Evolutionary conservation across 1,284 basidiomycete genomes (phyloP).

Genomic region (Rhodotorula sp.): DNA sequence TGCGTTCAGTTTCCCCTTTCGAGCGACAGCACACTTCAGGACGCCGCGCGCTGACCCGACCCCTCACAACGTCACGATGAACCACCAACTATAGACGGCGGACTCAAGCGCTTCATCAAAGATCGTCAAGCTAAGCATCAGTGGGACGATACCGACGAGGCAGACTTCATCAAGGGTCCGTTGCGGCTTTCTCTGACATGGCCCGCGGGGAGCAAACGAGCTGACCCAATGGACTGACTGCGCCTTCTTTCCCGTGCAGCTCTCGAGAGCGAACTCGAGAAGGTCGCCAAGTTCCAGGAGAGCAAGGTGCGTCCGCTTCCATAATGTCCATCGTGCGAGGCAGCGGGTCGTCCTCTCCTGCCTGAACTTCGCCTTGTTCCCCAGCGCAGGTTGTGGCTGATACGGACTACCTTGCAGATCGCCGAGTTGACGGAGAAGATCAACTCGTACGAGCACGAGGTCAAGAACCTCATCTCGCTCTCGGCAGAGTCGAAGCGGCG

Average conservation of each 20-base stretch:
- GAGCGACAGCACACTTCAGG: neutral
- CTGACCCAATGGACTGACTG: neutral
- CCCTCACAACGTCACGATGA: neutral
- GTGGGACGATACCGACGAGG: constrained; percentile 80
- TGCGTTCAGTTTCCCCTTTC: neutral
- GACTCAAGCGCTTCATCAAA: constrained; percentile 87
- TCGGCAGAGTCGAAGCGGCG: constrained; percentile 7
- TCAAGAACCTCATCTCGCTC: constrained; percentile 67
- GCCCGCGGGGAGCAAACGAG: too few species aligned
- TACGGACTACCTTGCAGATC: constrained; percentile 58
- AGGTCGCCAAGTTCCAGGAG: constrained; percentile 94
- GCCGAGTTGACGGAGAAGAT: constrained; percentile 79
- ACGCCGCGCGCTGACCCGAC: neutral
- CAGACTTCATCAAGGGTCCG: constrained; percentile 68
- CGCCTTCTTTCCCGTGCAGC: constrained; percentile 3
- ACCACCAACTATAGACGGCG: constrained; percentile 50
- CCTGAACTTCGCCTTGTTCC: too few species aligned
- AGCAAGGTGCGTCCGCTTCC: constrained; percentile 64
- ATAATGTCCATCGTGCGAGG: too few species aligned
- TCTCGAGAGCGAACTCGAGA: constrained; percentile 86
- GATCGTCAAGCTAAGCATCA: constrained; percentile 61
- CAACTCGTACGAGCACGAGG: constrained; percentile 73
- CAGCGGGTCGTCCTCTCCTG: too few species aligned
- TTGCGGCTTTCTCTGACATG: too few species aligned
- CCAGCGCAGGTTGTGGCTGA: constrained; percentile 8